These are phyloP conservation scores for Fusarium mundagurra DNA, from an alignment of 2,329 filamentous ascomycete species.

Conservation along the genomic window DNA sequence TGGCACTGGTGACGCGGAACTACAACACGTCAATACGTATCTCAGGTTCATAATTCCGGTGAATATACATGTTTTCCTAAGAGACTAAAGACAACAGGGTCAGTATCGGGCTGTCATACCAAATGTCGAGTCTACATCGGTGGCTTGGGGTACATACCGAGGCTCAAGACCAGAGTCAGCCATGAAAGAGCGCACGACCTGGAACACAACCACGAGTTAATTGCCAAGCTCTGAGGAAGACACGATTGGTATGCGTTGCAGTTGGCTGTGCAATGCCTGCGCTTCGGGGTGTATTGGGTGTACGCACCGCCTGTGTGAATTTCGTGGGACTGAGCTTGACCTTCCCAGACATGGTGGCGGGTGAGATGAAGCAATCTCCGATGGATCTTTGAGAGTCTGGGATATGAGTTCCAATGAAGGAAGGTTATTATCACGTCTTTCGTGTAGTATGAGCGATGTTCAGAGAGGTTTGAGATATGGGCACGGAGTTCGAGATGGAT, in stretches of 20 bases:
- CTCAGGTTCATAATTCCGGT: fast-evolving
- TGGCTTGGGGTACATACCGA: conserved; percentile 63
- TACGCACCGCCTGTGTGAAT: conserved; percentile 50
- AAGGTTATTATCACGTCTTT: too few relatives aligned
- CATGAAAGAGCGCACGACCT: conserved; percentile 90
- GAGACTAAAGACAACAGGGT: conserved; percentile 30
- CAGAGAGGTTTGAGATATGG: background rate
- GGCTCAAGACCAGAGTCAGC: conserved; percentile 88
- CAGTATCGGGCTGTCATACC: background rate
- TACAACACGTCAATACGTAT: conserved; percentile 45
- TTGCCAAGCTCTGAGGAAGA: fast-evolving
- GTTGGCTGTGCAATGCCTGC: background rate
- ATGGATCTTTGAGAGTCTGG: fast-evolving
- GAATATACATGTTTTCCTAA: conserved; percentile 42
- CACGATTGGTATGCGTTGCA: fast-evolving
- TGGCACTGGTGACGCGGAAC: conserved; percentile 73
- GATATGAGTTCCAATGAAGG: too few relatives aligned
- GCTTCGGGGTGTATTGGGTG: background rate
- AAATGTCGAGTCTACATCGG: too few relatives aligned
- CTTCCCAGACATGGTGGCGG: conserved; percentile 46
- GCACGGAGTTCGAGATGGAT: conserved; percentile 2
- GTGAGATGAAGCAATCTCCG: too few relatives aligned
- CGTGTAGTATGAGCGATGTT: background rate
- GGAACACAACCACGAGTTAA: background rate
- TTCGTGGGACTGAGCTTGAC: conserved; percentile 47